Evolutionary conservation across 2,329 filamentous ascomycete genomes (phyloP), one percentile per base, ranked within the genome.

Genomic region (Dactylellina drechsleri): DNA sequence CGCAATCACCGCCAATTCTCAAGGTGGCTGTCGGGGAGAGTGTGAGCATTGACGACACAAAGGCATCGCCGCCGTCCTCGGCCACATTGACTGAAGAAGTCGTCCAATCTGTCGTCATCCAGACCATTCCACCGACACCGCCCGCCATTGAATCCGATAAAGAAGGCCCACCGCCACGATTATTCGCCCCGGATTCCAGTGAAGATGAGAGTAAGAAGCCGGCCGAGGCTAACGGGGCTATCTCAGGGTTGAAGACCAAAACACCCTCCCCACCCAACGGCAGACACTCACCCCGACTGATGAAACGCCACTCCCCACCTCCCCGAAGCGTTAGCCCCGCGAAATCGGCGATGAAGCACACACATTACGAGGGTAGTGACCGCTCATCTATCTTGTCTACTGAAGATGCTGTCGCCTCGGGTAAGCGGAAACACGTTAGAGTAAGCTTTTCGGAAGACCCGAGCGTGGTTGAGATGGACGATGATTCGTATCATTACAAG

Each of bases 361-460:
- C 40, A 8, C 59, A 72, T 62, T 56, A 73, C 64, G 66, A 76
- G 40, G 68, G 60, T 57, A 66, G 70, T 47, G 65, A 70, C 64
- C 20, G 56, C 18, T 74, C 75, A 41, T 75, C 75, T 28, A 74
- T 70, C 28, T 41, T 74, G 28, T 77, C 77, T 7, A 62, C 47
- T 12, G 64, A 70, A 20, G 70, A 70, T 18, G 16, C 49, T 7
- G 74, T 61, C 18, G n/a, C 58, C 8, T 41, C 16, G 7, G 23
- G 56, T 23, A 59, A 60, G 36, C 60, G 73, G 36, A 66, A 65
- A 53, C 31, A 65, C 57, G 76, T 56, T 18, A 60, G 76, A 49
- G 78, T 79, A 31, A 78, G 76, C 36, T 79, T 79, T 58, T 79
- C 77, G 23, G 78, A 79, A 31, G 78, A 78, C 47, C 77, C 78